phyloP scores from a whole-genome alignment of 805 yeast genomes.

The Wickerhamiella lipophila region DNA sequence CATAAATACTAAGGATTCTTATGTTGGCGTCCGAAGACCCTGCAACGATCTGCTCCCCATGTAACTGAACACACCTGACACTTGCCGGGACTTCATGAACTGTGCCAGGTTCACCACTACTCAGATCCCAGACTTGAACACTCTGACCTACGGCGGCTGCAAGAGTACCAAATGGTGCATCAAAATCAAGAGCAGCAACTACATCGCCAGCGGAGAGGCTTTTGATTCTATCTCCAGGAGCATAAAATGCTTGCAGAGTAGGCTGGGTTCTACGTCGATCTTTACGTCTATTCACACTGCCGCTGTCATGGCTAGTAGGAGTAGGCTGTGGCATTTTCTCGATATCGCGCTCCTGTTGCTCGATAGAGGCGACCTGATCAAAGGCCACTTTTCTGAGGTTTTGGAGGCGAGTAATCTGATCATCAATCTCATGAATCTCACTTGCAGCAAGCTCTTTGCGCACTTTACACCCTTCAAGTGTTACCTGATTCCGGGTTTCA shows the following conservation, averaged over 20 bases:
- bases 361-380: constrained; percentile 46
- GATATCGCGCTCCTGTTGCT: constrained; percentile 44
- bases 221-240: constrained; percentile 43
- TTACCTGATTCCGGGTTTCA: constrained; percentile 34
- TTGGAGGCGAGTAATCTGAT: constrained; percentile 40
- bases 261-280: constrained; percentile 41
- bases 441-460: constrained; percentile 51
- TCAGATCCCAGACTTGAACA: constrained; percentile 73
- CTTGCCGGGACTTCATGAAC: constrained; percentile 33
- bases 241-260: constrained; percentile 51
- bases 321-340: constrained; percentile 3
- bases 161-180: constrained; percentile 59
- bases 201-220: constrained; percentile 42
- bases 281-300: not conserved
- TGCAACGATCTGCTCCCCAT: constrained; percentile 36
- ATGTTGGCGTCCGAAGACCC: constrained; percentile 56
- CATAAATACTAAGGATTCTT: constrained; percentile 25
- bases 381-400: constrained; percentile 41
- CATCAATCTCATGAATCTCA: constrained; percentile 54
- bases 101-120: constrained; percentile 29
- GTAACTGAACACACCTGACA: constrained; percentile 48
- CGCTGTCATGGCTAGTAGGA: not conserved
- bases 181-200: constrained; percentile 51
- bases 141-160: constrained; percentile 71
- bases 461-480: constrained; percentile 45